Conservation (phyloP, 768 basidiomycete species). For the Podaxis mareebaensis region DNA sequence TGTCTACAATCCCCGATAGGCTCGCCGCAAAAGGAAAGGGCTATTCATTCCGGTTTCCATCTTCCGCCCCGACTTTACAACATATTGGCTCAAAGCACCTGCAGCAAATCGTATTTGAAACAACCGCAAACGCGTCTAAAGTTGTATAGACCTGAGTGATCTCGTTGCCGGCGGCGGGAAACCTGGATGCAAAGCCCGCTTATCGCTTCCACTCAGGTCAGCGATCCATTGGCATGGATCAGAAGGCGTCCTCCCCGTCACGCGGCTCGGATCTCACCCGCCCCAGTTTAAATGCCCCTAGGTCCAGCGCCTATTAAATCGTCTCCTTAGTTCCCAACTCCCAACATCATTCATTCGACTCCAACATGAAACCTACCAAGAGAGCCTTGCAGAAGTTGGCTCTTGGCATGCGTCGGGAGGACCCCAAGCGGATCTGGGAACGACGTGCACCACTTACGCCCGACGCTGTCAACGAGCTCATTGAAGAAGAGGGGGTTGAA, state of each 20-base stretch:
- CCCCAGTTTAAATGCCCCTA: conserved; percentile 1
- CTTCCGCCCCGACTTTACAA: neutral
- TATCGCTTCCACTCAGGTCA: neutral
- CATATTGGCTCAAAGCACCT: neutral
- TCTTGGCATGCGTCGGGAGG: conserved; percentile 57
- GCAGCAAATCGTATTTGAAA: neutral
- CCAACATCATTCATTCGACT: neutral
- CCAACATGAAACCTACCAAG: conserved; percentile 5
- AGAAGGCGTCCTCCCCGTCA: conserved; percentile 8
- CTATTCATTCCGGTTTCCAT: neutral
- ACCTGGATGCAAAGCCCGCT: neutral
- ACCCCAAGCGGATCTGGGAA: conserved; percentile 83
- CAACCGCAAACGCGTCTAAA: too few species aligned
- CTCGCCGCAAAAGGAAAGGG: neutral
- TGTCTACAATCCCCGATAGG: conserved; percentile 2
- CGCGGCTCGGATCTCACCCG: conserved; percentile 19
- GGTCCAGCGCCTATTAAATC: neutral
- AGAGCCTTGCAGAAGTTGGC: conserved; percentile 11
- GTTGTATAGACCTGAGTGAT: neutral
- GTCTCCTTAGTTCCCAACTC: neutral
- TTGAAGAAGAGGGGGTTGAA: conserved; percentile 52
- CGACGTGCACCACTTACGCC: conserved; percentile 84
- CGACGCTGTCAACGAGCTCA: conserved; percentile 61
- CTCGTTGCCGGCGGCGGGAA: neutral
- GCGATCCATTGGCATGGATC: neutral